Evolutionary conservation across 768 basidiomycete species (phyloP).

Genomic region (Tricholoma sp.): DNA sequence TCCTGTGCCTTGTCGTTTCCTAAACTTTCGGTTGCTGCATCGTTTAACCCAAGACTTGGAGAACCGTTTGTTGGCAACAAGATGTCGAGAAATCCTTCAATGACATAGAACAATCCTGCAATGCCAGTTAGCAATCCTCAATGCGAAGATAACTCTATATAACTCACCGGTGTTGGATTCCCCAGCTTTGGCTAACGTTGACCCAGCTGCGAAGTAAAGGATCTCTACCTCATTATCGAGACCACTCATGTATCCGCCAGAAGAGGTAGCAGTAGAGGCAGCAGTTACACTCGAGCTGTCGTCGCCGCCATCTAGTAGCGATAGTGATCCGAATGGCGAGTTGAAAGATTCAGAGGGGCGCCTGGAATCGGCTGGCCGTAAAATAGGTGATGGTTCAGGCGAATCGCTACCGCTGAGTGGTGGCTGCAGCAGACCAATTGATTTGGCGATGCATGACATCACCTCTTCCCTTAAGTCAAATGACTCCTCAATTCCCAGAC

Average conservation of each 20-base stretch:
- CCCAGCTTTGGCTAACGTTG: constrained; percentile 81
- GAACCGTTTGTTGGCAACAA: constrained; percentile 53
- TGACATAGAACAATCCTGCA: constrained; percentile 85
- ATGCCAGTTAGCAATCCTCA: constrained; percentile 4
- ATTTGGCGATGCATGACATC: constrained; percentile 96
- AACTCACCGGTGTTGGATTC: constrained; percentile 76
- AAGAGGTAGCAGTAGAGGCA: constrained; percentile 43
- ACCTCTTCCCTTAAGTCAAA: constrained; percentile 96
- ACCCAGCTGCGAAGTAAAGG: constrained; percentile 84
- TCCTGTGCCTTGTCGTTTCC: constrained; percentile 31
- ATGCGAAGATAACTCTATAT: constrained; percentile 4
- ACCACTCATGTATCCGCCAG: constrained; percentile 66
- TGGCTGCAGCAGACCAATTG: constrained; percentile 90
- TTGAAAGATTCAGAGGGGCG: constrained; percentile 38
- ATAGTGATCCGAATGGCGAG: constrained; percentile 72
- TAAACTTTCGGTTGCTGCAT: constrained; percentile 1
- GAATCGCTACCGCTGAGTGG: constrained; percentile 68
- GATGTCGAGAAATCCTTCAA: constrained; percentile 95
- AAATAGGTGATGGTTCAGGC: constrained; percentile 59
- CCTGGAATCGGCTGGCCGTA: constrained; percentile 42
- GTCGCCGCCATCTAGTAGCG: constrained; percentile 66
- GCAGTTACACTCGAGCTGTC: constrained; percentile 66
- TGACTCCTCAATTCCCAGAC: constrained; percentile 48
- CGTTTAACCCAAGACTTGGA: constrained; percentile 14
- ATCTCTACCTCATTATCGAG: constrained; percentile 97